Base-by-base conservation (phyloP, 208 protist species). In the Strigomonas galati region DNA sequence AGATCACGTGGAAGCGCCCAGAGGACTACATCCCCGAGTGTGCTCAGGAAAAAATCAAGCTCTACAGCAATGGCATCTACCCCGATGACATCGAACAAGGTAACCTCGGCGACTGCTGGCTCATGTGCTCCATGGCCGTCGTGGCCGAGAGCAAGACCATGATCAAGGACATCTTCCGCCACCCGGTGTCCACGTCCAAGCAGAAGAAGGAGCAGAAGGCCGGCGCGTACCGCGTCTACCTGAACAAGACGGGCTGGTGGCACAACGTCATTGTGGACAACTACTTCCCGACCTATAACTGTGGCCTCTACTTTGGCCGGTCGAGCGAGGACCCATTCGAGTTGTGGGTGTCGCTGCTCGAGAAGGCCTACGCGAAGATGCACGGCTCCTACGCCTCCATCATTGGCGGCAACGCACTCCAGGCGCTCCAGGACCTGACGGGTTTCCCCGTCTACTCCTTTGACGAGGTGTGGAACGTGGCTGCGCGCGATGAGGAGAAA, bases 351-450 rank as follows among this genome's bases (percentile, higher is more conserved):
- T 75, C 81, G 10, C 63, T 94, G 27, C 62, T 92, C 26, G 79
- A 94, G 70, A 94, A 94, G 78, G 88, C 83, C 23, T 92, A 94
- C 72, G 86, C 86, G n/a, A 94, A 94, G 71, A n/a, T 85, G 17
- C 62, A 85, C 60, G 89, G 89, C 40, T 86, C 79, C 7, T 93
- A 89, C 62, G 74, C 79, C 10, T 62, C 67, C 23, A 84, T 93
- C 53, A 66, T 64, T n/a, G 77, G 69, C 28, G 87, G 81, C 51
- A 72, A 79, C 53, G 52, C 77, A 2, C 69, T 81, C 17, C 60
- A 89, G 21, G 87, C 80, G 5, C 62, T 94, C 30, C 49, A 78
- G 37, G 82, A 91, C 63, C 68, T 85, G 5, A 84, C 78, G n/a
- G 84, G 84, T n/a, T 80, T 76, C 43, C 74, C 84, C 12, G 64